Conservation (phyloP, 306 rosid genomes). For the Parietaria judaica region DNA sequence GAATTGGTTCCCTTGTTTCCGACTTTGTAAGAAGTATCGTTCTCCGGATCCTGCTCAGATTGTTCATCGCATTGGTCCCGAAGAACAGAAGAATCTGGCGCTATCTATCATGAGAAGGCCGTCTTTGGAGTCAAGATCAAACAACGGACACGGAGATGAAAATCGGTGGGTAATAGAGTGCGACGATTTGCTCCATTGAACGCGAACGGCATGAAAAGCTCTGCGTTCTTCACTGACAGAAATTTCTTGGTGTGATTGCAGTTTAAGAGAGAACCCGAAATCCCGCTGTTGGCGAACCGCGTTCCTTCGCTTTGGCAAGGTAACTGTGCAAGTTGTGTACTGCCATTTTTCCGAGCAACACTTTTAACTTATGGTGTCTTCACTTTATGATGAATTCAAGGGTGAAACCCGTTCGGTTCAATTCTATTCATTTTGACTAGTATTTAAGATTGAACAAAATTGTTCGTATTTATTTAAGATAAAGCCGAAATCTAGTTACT, state of each 20-base stretch:
- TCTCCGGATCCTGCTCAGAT: conserved; percentile 32
- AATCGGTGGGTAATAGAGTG: conserved; percentile 26
- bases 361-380: neutral
- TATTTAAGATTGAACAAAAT: too few species aligned
- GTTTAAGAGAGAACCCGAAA: conserved; percentile 25
- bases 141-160: conserved; percentile 18
- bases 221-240: neutral
- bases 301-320: conserved; percentile 24
- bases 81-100: conserved; percentile 26
- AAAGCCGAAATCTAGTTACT: too few species aligned
- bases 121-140: conserved; percentile 31
- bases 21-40: conserved; percentile 37
- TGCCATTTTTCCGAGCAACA: neutral
- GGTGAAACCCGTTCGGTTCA: too few species aligned
- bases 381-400: too few species aligned
- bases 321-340: conserved; percentile 6
- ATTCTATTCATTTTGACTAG: too few species aligned
- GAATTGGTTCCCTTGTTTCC: conserved; percentile 48
- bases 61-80: conserved; percentile 12
- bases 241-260: conserved; percentile 14
- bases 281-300: conserved; percentile 35
- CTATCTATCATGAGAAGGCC: conserved; percentile 30
- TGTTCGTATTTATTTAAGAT: too few species aligned
- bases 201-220: neutral
- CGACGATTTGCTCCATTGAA: neutral